Evolutionary conservation across 2,329 filamentous ascomycete species (phyloP), one percentile per base, ranked within the genome.

Genomic region (Teratosphaeria zuluensis): DNA sequence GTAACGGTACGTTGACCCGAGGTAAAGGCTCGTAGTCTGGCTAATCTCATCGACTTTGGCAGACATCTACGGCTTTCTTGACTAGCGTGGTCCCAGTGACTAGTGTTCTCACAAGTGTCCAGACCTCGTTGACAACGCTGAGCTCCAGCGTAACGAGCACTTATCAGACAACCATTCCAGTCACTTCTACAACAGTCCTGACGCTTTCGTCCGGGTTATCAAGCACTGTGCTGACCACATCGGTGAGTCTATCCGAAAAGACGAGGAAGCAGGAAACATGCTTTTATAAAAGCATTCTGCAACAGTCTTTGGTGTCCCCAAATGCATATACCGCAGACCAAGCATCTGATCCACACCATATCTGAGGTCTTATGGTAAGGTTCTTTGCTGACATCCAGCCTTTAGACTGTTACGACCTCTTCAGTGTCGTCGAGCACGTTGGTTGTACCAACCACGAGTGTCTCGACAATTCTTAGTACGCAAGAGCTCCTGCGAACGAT

Each of bases 91-190:
- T 48, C n/a, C 42, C 42, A 6, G 42, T 48, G 14, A 48, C 42
- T 7, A 53, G 51, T 21, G 30, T 21, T 28, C 2, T n/a, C 16
- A 30, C 56, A 24, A 57, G 48, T 28, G 51, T 53, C 14, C 35
- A 53, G 35, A 57, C n/a, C 32, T 53, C 31, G 3, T 57, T 38
- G 19, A 57, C 51, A 11, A 57, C 56, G 11, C 16, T 48, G 42
- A 48, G 42, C 42, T 48, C 19, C 42, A 48, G 42, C 4, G 42
- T 48, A n/a, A 21, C 7, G 3, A 48, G 42, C 42, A n/a, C 19
- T n/a, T 48, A 48, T n/a, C 16, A 48, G 42, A 51, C 46, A n/a
- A 59, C 57, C 30, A 1, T 56, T n/a, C 54, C 54, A 31, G 33
- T 46, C 19, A 56, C 54, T 16, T 56, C 54, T 12, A 42, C 38